These are phyloP conservation scores for Tolypocladium album DNA, from an alignment of 2,329 filamentous ascomycete genomes.

Conservation along the genomic window DNA sequence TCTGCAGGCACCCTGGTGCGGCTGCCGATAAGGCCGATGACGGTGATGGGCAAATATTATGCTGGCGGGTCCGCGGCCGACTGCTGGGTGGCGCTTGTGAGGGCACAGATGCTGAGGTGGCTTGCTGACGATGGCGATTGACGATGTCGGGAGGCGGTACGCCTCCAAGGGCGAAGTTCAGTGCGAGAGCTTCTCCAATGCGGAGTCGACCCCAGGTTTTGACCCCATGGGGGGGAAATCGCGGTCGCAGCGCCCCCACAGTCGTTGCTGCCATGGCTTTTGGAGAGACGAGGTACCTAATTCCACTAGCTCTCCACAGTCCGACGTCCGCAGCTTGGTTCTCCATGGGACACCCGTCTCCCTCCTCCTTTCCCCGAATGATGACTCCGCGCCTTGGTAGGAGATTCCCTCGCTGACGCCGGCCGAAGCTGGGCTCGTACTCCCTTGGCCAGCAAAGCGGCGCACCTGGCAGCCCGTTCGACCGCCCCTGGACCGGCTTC, in stretches of 20 bases:
- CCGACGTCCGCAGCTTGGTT: not conserved
- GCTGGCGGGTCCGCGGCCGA: not conserved
- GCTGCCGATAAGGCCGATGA: not conserved
- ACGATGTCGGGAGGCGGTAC: not conserved
- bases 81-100: not conserved
- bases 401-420: not conserved
- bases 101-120: not conserved
- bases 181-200: slow-evolving; percentile 22
- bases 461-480: not conserved
- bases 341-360: not conserved
- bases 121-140: not conserved
- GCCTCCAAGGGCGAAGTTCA: not conserved
- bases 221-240: slow-evolving; percentile 4
- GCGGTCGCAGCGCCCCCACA: slow-evolving; percentile 2
- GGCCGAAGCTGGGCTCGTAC: not conserved
- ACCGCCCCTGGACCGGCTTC: not conserved
- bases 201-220: slow-evolving; percentile 21
- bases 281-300: not conserved
- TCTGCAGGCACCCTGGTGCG: not conserved
- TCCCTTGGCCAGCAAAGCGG: not conserved
- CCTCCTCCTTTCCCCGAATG: not conserved
- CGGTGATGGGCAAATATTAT: not conserved
- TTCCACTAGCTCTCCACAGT: not conserved
- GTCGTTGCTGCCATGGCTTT: not conserved
- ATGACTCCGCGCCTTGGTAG: not conserved